phyloP scores from a whole-genome alignment of 345 rosid species.

The Pistacia vera region DNA sequence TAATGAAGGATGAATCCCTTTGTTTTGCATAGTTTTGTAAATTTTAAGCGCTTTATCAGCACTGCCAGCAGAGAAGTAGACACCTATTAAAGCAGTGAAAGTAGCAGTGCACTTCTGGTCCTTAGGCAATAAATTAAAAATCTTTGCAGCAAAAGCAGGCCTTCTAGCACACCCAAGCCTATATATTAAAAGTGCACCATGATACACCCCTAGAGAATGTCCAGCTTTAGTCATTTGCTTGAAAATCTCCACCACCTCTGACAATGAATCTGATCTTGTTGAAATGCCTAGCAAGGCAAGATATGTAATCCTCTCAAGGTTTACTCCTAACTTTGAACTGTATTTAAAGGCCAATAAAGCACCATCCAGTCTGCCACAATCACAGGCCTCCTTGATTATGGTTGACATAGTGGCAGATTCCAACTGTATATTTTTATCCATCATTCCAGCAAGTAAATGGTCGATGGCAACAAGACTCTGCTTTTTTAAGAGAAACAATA shows the following conservation, averaged over 20 bases:
- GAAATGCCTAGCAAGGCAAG: slow-evolving; percentile 56
- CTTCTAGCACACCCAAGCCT: slow-evolving; percentile 77
- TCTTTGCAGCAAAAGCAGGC: slow-evolving; percentile 60
- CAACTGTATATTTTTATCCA: slow-evolving; percentile 39
- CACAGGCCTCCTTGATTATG: slow-evolving; percentile 48
- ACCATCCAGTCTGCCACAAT: slow-evolving; percentile 43
- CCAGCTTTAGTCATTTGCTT: slow-evolving; percentile 57
- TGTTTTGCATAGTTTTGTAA: slow-evolving; percentile 52
- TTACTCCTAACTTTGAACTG: slow-evolving; percentile 49
- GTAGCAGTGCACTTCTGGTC: slow-evolving; percentile 65
- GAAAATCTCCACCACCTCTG: slow-evolving; percentile 47
- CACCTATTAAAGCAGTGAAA: slow-evolving; percentile 69
- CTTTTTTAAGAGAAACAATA: slow-evolving; percentile 59
- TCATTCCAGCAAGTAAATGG: slow-evolving; percentile 43
- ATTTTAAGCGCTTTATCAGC: slow-evolving; percentile 69
- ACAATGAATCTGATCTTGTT: slow-evolving; percentile 47
- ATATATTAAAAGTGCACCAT: slow-evolving; percentile 58
- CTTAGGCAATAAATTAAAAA: slow-evolving; percentile 61
- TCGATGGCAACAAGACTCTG: slow-evolving; percentile 65
- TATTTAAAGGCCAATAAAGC: slow-evolving; percentile 69
- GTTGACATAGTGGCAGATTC: slow-evolving; percentile 51
- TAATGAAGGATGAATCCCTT: slow-evolving; percentile 54
- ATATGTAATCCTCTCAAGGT: slow-evolving; percentile 56
- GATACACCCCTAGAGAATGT: slow-evolving; percentile 62
- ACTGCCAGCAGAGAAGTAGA: slow-evolving; percentile 72